A percentile compares a stretch with the other conserved stretches of the same genome.
Conservation (phyloP, 2,329 filamentous ascomycete species). For the Arthroderma sp. region DNA sequence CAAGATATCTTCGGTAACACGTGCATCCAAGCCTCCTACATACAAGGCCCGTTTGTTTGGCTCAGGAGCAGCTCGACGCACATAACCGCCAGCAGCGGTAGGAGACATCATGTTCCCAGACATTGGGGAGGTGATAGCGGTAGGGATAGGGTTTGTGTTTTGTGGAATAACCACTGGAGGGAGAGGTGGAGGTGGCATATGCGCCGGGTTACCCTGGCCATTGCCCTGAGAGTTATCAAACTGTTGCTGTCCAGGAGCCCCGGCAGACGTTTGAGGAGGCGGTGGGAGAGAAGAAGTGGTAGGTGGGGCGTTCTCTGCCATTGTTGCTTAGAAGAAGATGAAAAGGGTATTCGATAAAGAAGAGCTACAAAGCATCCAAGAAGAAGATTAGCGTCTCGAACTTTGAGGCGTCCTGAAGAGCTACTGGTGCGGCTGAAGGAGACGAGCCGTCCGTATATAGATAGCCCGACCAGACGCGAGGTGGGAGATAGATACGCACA, state of each 20-base stretch:
- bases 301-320: constrained; percentile 64
- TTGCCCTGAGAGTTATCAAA: constrained; percentile 62
- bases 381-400: too few relatives aligned
- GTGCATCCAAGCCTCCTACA: constrained; percentile 84
- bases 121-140: constrained; percentile 79
- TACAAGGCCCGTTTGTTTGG: constrained; percentile 97
- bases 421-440: too few relatives aligned
- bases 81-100: constrained; percentile 64
- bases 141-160: constrained; percentile 91
- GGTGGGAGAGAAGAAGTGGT: constrained; percentile 53
- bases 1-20: constrained; percentile 90
- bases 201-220: constrained; percentile 53
- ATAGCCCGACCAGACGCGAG: too few relatives aligned
- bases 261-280: constrained; percentile 49
- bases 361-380: neutral
- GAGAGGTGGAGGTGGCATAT: constrained; percentile 82
- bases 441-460: too few relatives aligned
- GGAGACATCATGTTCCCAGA: constrained; percentile 72
- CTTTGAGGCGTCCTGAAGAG: too few relatives aligned
- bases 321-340: constrained; percentile 32
- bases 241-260: constrained; percentile 48
- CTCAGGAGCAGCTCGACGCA: constrained; percentile 84
- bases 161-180: constrained; percentile 77
- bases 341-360: constrained; percentile 1
- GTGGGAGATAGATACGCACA: too few relatives aligned